phyloP scores from a whole-genome alignment of 2,329 filamentous ascomycete genomes.

The Fusarium scirpi region DNA sequence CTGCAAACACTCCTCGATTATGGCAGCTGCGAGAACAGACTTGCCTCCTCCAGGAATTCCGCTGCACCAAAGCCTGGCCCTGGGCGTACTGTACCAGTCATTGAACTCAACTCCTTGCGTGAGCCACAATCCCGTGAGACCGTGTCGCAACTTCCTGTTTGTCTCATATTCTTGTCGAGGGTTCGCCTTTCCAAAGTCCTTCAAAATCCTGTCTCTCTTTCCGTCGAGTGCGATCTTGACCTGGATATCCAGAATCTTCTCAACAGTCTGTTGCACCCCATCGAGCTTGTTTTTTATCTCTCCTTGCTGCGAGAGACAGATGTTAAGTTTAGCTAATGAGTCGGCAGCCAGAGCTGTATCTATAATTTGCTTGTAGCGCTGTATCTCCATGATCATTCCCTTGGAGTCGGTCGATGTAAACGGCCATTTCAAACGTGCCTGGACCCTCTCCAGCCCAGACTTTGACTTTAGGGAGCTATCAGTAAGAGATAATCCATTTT shows the following conservation, averaged over 20 bases:
- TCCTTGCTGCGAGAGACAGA: not conserved
- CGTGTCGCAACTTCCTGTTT: constrained; percentile 11
- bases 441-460: not conserved
- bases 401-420: not conserved
- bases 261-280: fast-evolving
- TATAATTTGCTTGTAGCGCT: constrained; percentile 23
- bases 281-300: not conserved
- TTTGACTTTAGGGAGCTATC: not conserved
- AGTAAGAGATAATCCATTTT: not conserved
- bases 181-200: not conserved
- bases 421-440: not conserved
- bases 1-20: not conserved
- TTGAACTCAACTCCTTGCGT: not conserved
- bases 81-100: constrained; percentile 10
- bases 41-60: constrained; percentile 30
- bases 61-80: constrained; percentile 19
- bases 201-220: not conserved
- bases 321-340: constrained; percentile 16
- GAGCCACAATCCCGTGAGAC: constrained; percentile 16
- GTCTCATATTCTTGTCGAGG: not conserved
- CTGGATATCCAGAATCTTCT: not conserved
- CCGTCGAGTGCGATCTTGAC: not conserved
- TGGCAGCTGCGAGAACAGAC: not conserved
- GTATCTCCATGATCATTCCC: not conserved
- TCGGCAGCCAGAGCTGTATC: constrained; percentile 16